A percentile compares a stretch with the other conserved stretches of the same genome.
Conservation (phyloP, 169 alveolate genomes). For the Babesia caballi region DNA sequence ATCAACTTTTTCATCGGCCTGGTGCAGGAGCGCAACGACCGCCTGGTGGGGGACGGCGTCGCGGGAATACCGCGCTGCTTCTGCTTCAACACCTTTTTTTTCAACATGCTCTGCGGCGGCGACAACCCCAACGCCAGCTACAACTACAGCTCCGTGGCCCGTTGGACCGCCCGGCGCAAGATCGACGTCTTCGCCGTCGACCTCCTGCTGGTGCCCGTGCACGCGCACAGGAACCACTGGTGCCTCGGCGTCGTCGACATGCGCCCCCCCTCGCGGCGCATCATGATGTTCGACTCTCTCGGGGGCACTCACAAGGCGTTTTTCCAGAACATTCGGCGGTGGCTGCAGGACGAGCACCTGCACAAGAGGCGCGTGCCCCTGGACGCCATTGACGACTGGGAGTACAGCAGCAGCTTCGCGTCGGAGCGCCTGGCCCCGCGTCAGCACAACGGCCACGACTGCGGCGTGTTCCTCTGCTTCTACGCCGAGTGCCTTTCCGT, state of each 20-base stretch:
- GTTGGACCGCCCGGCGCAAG: constrained; percentile 84
- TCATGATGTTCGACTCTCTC: constrained; percentile 75
- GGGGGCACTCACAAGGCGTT: constrained; percentile 63
- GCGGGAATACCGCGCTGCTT: constrained; percentile 63
- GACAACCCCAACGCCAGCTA: constrained; percentile 48
- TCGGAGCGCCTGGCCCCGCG: constrained; percentile 70
- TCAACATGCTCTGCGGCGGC: constrained; percentile 66
- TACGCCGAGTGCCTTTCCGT: constrained; percentile 83
- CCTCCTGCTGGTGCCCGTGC: constrained; percentile 80
- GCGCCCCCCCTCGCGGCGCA: constrained; percentile 64
- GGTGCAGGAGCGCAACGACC: constrained; percentile 79
- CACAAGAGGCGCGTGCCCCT: constrained; percentile 62
- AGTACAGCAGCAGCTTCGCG: background rate
- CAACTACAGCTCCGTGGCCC: constrained; percentile 76
- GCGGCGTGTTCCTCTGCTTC: constrained; percentile 87
- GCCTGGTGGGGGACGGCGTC: constrained; percentile 2
- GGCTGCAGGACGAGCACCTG: constrained; percentile 75
- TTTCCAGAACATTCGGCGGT: constrained; percentile 63
- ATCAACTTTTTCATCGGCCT: constrained; percentile 82
- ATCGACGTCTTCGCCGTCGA: constrained; percentile 79
- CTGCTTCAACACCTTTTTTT: constrained; percentile 84
- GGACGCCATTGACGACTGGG: constrained; percentile 43
- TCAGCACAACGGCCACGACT: constrained; percentile 83
- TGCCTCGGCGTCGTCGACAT: constrained; percentile 83
- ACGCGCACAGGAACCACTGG: constrained; percentile 82